Evolutionary conservation across 305 asterid genomes (phyloP), one percentile per base, ranked within the genome.

Genomic region (Withania somnifera): DNA sequence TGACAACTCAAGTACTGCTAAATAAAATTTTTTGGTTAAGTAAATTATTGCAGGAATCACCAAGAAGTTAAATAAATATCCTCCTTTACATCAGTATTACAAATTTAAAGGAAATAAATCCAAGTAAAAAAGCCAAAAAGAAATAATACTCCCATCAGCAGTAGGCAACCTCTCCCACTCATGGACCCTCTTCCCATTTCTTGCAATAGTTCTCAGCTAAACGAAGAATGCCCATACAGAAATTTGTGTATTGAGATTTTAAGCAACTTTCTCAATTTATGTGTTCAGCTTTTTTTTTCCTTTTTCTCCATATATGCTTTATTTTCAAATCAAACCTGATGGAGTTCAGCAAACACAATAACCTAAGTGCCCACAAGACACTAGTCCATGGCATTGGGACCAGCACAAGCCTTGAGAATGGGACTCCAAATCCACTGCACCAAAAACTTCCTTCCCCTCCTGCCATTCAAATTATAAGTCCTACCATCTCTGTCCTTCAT

Each of bases 391-490:
- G 91, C 93, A 79, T 92, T 92, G 66, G 97, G 97, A 13, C 97
- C 97, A 34, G 93, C 92, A 67, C 97, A 92, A 0, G 97, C 93
- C 51, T 88, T 89, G 30, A 91, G 82, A 34, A 85, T 5, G 0
- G 93, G 94, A 78, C 83, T 91, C 97, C 97, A 92, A 2, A 92
- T 80, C 97, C 97, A 92, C 84, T 92, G 97, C 40, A 92, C 92
- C 88, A 92, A 79, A 54, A 82, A 92, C 85, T 78, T 89, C 79
- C 93, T 87, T 3, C 92, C 92, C 13, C 93, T 81, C 75, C 91
- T 82, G 10, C 97, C 97, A 14, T 89, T 88, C 89, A 92, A 20
- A 77, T 92, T 92, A 78, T 79, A 92, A 2, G 89, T 90, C 85
- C 90, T 83, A 5, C 94, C 94, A 4, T 77, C 86, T 3, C 52